A percentile compares a stretch with the other conserved stretches of the same genome.
These are phyloP conservation scores for Imleria badia DNA, from an alignment of 768 basidiomycete species.

Conservation along the genomic window DNA sequence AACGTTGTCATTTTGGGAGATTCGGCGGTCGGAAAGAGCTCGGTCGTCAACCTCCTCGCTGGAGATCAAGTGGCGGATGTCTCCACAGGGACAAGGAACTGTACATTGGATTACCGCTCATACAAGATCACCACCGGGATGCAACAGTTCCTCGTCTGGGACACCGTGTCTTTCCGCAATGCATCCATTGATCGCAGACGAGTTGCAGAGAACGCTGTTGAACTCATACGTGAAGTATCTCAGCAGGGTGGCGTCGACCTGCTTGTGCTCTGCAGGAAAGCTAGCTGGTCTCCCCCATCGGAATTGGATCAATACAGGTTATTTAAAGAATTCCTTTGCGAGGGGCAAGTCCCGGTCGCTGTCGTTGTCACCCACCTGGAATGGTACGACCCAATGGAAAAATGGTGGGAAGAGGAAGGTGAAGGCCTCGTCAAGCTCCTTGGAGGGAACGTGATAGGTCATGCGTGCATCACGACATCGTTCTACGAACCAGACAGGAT, in stretches of 20 bases:
- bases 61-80: neutral
- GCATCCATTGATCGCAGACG: too few species aligned
- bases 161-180: neutral
- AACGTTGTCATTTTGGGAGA: slow-evolving; percentile 39
- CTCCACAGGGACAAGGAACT: neutral
- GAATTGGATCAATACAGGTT: too few species aligned
- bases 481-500: neutral
- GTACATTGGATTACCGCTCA: neutral
- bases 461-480: slow-evolving; percentile 21
- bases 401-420: slow-evolving; percentile 7
- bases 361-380: too few species aligned
- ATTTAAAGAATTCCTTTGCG: too few species aligned
- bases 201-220: too few species aligned
- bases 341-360: too few species aligned
- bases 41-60: slow-evolving; percentile 3
- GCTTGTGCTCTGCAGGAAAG: too few species aligned
- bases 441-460: slow-evolving; percentile 1
- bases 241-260: too few species aligned
- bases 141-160: slow-evolving; percentile 3
- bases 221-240: too few species aligned
- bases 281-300: too few species aligned
- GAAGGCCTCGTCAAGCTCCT: neutral
- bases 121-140: neutral
- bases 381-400: too few species aligned
- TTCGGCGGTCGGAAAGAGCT: slow-evolving; percentile 2